Base-by-base conservation (phyloP, 176 grass and related monocot species). In the Secale cereale region DNA sequence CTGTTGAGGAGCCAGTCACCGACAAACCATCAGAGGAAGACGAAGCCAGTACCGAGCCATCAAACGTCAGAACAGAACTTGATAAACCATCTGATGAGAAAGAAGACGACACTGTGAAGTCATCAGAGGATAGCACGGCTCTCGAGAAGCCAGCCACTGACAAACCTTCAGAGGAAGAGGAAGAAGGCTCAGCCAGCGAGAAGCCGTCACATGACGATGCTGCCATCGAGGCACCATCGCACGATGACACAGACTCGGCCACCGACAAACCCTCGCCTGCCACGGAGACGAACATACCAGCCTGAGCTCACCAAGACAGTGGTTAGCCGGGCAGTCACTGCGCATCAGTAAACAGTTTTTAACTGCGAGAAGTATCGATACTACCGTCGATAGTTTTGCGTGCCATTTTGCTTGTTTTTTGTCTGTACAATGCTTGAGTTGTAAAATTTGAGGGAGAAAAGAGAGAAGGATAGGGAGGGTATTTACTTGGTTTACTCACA, bases 391-490 rank as follows among this genome's bases (percentile, higher is more conserved):
- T 83, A 76, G 50, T 83, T 87, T 61, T 77, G 76, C 15, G 30
- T 91, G 85, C 32, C 25, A 52, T 83, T 86, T 54, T 43, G 43
- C 31, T 85, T 91, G 62, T 31, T 73, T 40, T 74, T 8, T 15
- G 54, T 57, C 4, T 88, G 74, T 86, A 79, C 45, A 75, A 69
- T 86, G 79, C 25, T 89, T 89, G 86, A 88, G 86, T 76, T 89
- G 86, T 92, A 88, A 92, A 88, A 78, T 91, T 91, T 85, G 85
- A 87, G 85, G 85, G 50, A 63, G 59, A 54, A 30, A 52, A 71
- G 16, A 62, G 48, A 83, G 59, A 39, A 74, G 43, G 8, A 64
- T 66, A 78, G 74, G 23, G 29, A 78, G 73, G 25, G 31, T 88
- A 73, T 78, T 88, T 78, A 78, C 82, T 92, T 82, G 56, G 73